Base-by-base conservation (phyloP, 2,329 filamentous ascomycete species). In the Colletotrichum liaoningense region DNA sequence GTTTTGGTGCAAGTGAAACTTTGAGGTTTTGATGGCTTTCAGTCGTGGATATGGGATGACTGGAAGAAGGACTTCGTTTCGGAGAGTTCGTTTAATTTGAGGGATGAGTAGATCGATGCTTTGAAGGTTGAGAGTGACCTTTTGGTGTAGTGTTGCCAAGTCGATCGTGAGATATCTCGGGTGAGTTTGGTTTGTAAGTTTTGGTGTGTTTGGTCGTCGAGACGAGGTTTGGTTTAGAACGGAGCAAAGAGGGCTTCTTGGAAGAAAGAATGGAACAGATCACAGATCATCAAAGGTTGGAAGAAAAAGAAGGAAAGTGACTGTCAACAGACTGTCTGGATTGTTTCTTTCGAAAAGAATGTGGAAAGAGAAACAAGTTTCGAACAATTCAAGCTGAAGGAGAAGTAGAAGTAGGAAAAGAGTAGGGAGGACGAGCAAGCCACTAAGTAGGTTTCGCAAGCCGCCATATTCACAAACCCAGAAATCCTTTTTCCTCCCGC, bases 201-300 rank as follows among this genome's bases (percentile, higher is more conserved):
- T 8, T 42, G 38, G 16, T 42, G 35, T 42, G 14, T 42, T 38
- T 49, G 42, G 19, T 49, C 42, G 42, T 49, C 42, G 42, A 22
- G 42, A 19, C 22, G 38, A 26, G 26, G 54, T 72, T 42, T 16
- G 16, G 58, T 68, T n/a, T 28, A 42, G 33, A 38, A 60, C 35
- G 52, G 35, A 38, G 28, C 42, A 22, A 38, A 30, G 24, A 55
- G 54, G 55, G 52, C 30, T 60, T 64, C 65, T 60, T 2, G 35
- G 49, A 42, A 56, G 56, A 73, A 73, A 62, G 73, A 75, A 70
- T 63, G 70, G 64, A 74, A 73, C 66, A 19, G 66, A 75, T 74
- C 67, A 63, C 70, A 75, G 73, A 70, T 72, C 73, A 58, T 72
- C 68, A 28, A 14, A 28, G 24, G 24, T 52, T 49, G 59, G 59